Evolutionary conservation across 2,329 filamentous ascomycete species (phyloP), one percentile per base, ranked within the genome.

Genomic region (Venturia oleaginea): DNA sequence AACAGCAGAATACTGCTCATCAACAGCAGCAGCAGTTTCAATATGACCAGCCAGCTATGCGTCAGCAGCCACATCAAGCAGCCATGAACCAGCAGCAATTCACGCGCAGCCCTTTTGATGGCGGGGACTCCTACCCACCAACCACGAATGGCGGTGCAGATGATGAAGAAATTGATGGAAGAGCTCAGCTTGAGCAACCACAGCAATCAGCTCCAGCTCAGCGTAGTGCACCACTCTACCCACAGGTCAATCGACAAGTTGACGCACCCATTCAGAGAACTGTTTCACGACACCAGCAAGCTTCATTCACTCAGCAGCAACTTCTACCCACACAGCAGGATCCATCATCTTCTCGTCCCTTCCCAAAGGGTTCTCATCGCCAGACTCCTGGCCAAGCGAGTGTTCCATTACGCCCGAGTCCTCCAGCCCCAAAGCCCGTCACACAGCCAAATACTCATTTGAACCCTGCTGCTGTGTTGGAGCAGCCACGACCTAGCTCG

Each of bases 41-140:
- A 10, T 63, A 57, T 15, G 51, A 19, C 19, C 51, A 34, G 51
- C 30, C 34, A 54, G 60, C 30, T 54, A 65, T 65, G 34, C 65
- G 60, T 55, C 60, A 63, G 37, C 64, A 62, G 13, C 64, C 60
- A 51, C 19, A 48, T 59, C 11, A 68, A 70, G 43, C 61, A 65
- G 30, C 4, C 51, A 30, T 57, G 15, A 34, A 57, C 40, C 69
- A 68, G 6, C 32, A 46, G n/a, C 43, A 67, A 17, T 40, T 15
- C 32, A 63, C 15, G 34, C 37, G 27, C 24, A 48, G 43, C 27
- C 60, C 43, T 51, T 62, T 62, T n/a, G 43, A 62, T 37, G 32
- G 30, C 7, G 34, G 37, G 37, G 57, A 51, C 19, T 40, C 62
- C 48, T 51, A 51, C 51, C 37, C 54, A 17, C 27, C 59, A 27